Conservation (phyloP, 257 asterid species). For the Capsicum pubescens region DNA sequence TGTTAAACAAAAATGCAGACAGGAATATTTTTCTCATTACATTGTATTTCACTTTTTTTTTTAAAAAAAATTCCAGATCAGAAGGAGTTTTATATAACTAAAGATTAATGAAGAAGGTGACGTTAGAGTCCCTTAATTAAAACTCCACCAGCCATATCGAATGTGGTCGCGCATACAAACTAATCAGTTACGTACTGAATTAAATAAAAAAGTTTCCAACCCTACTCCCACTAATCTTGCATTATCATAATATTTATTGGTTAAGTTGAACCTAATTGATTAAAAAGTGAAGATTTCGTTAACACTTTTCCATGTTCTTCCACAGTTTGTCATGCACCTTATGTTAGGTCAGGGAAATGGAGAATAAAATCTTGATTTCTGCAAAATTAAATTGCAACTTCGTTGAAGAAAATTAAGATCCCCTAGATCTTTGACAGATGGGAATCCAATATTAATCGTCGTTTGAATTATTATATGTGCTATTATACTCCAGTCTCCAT, state of each 20-base stretch:
- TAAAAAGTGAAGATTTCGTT: background rate
- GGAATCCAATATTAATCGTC: background rate
- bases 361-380: conserved; percentile 14
- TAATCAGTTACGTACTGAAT: background rate
- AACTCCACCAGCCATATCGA: background rate
- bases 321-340: conserved; percentile 12
- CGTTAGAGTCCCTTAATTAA: background rate
- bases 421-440: background rate
- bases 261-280: background rate
- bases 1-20: background rate
- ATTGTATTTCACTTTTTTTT: background rate
- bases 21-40: background rate
- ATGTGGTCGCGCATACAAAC: conserved; percentile 26
- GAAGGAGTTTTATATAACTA: background rate
- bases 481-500: background rate
- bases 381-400: background rate
- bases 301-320: background rate
- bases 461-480: background rate
- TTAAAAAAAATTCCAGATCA: too few relatives aligned
- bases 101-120: background rate
- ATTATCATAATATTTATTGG: background rate
- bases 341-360: background rate
- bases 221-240: background rate
- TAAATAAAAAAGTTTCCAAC: background rate
- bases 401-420: background rate